A percentile compares a stretch with the other conserved stretches of the same genome.
phyloP scores from a whole-genome alignment of 2,329 filamentous ascomycete genomes.

The Fusarium bactridioides region DNA sequence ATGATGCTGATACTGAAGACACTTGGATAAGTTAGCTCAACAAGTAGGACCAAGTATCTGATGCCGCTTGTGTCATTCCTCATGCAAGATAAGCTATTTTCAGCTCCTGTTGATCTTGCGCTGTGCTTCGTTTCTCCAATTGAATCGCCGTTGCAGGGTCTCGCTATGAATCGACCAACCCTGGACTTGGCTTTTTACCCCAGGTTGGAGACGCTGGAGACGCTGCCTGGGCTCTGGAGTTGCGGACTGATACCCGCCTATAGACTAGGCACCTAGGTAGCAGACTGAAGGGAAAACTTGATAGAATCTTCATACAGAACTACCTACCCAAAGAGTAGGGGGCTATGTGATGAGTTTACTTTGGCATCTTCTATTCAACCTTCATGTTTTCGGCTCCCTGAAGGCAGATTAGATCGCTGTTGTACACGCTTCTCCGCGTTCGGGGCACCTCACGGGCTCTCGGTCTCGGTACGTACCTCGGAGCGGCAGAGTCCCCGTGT shows the following conservation, averaged over 20 bases:
- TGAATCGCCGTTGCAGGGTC: slow-evolving; percentile 6
- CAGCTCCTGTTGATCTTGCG: slow-evolving; percentile 4
- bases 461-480: slow-evolving; percentile 31
- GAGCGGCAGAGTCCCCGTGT: slow-evolving; percentile 15
- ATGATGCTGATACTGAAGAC: neutral
- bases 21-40: neutral
- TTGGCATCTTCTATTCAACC: too few relatives aligned
- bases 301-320: too few relatives aligned
- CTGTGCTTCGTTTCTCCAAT: slow-evolving; percentile 12
- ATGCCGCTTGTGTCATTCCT: neutral
- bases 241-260: slow-evolving; percentile 4
- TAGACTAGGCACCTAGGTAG: neutral
- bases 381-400: neutral
- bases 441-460: neutral
- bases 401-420: neutral
- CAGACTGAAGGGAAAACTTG: too few relatives aligned
- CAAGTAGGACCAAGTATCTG: neutral
- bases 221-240: neutral
- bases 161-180: neutral
- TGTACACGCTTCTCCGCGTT: neutral
- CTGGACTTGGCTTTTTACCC: slow-evolving; percentile 25
- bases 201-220: slow-evolving; percentile 5
- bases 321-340: too few relatives aligned
- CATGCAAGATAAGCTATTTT: neutral
- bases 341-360: too few relatives aligned